Percentiles rank a stretch among this genome's conserved stretches.
phyloP scores from a whole-genome alignment of 495 filamentous ascomycete species.

The Polyplosphaeria fusca region DNA sequence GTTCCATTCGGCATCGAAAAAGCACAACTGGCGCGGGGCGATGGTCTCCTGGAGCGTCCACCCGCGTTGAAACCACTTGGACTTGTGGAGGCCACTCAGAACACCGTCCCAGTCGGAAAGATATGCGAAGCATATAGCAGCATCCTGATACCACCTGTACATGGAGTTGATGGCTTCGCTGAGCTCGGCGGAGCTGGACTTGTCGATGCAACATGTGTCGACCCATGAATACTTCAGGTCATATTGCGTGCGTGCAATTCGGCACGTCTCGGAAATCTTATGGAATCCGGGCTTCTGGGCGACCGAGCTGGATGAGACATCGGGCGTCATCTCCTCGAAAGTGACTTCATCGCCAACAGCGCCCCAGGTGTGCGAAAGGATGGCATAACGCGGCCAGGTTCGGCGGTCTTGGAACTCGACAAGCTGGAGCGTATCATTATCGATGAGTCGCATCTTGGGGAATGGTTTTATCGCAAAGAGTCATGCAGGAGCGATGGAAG shows the following conservation, averaged over 20 bases:
- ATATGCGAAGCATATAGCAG: background rate
- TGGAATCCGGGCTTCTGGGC: background rate
- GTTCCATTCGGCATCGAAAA: background rate
- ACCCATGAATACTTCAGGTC: background rate
- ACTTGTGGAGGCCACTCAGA: background rate
- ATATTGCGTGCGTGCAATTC: background rate
- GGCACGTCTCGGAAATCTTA: background rate
- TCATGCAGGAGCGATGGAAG: too few relatives aligned
- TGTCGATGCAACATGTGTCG: background rate
- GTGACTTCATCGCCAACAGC: background rate
- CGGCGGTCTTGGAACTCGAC: background rate
- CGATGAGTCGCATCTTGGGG: background rate
- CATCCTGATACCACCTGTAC: background rate
- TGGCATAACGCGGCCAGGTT: background rate
- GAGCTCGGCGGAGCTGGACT: background rate
- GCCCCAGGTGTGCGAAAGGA: background rate
- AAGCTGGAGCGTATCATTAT: background rate
- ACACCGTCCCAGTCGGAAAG: background rate
- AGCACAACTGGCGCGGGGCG: background rate
- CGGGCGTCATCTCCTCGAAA: background rate
- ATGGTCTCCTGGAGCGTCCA: too few relatives aligned
- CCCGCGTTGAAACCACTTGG: background rate
- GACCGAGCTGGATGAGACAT: background rate
- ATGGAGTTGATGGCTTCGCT: too few relatives aligned
- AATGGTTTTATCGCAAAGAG: too few relatives aligned